Evolutionary conservation across 768 basidiomycete species (phyloP).

Genomic region (Phlegmacium glaucopus): DNA sequence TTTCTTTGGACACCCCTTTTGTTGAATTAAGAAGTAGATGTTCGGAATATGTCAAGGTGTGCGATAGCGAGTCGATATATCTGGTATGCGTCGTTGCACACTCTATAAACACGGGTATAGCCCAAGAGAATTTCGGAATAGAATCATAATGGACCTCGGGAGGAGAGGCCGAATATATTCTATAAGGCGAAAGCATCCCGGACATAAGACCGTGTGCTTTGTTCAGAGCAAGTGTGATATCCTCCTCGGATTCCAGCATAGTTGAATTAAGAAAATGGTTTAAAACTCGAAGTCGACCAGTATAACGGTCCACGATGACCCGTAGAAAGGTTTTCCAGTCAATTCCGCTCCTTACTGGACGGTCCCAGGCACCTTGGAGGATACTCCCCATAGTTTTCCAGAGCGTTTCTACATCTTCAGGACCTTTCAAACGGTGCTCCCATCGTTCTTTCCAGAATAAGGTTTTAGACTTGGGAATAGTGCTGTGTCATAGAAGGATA

Average conservation of each 20-base stretch:
- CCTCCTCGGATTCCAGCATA: neutral
- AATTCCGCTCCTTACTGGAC: conserved; percentile 27
- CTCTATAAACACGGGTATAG: neutral
- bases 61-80: neutral
- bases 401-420: conserved; percentile 22
- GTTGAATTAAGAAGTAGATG: neutral
- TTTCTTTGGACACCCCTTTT: conserved; percentile 2
- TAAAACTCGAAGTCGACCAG: conserved; percentile 37
- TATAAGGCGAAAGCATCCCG: neutral
- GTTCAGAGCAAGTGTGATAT: neutral
- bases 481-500: conserved; percentile 41
- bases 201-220: neutral
- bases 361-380: conserved; percentile 10
- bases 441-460: conserved; percentile 28
- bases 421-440: conserved; percentile 30
- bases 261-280: conserved; percentile 31
- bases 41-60: neutral
- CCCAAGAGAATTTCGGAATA: neutral
- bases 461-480: conserved; percentile 35
- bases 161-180: neutral
- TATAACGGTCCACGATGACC: conserved; percentile 38
- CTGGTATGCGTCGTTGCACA: neutral
- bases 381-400: conserved; percentile 22
- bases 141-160: neutral
- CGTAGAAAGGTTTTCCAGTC: conserved; percentile 40